Conservation (phyloP, 164 flowering plant genomes). For the Hamamelis virginiana region DNA sequence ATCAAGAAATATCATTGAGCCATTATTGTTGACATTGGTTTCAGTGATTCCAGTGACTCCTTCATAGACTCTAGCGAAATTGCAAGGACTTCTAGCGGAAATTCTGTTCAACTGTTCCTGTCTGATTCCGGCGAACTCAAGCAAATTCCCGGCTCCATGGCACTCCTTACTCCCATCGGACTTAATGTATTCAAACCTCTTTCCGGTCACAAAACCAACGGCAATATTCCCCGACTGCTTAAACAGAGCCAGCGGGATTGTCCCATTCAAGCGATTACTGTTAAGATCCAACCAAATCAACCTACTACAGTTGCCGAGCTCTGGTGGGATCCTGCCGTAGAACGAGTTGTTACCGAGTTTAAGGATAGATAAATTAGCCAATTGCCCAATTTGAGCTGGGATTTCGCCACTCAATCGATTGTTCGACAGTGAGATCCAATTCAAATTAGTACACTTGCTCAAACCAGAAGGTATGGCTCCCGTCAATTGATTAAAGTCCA, state of each 20-base stretch:
- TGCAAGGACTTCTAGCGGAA: slow-evolving; percentile 68
- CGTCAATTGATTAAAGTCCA: slow-evolving; percentile 78
- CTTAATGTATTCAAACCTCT: slow-evolving; percentile 72
- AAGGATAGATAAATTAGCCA: slow-evolving; percentile 71
- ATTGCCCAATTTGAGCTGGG: slow-evolving; percentile 66
- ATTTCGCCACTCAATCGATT: slow-evolving; percentile 73
- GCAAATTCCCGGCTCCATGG: slow-evolving; percentile 90
- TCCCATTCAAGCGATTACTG: slow-evolving; percentile 65
- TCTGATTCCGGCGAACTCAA: slow-evolving; percentile 85
- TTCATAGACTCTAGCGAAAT: slow-evolving; percentile 60
- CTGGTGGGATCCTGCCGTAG: slow-evolving; percentile 70
- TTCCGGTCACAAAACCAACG: slow-evolving; percentile 63
- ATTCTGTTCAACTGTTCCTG: slow-evolving; percentile 50
- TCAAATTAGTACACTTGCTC: slow-evolving; percentile 74
- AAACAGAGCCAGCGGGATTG: slow-evolving; percentile 66
- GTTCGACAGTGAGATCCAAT: slow-evolving; percentile 92
- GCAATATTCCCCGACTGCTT: slow-evolving; percentile 81
- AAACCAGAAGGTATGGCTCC: slow-evolving; percentile 76
- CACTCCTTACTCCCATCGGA: slow-evolving; percentile 73
- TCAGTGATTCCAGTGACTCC: slow-evolving; percentile 62
- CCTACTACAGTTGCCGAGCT: slow-evolving; percentile 86
- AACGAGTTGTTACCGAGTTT: slow-evolving; percentile 89
- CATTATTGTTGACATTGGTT: slow-evolving; percentile 76
- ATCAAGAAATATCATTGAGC: slow-evolving; percentile 91
- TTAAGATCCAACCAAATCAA: slow-evolving; percentile 96